Evolutionary conservation across 108 stramenopile genomes (phyloP).

Genomic region (Nitzschia sp.): DNA sequence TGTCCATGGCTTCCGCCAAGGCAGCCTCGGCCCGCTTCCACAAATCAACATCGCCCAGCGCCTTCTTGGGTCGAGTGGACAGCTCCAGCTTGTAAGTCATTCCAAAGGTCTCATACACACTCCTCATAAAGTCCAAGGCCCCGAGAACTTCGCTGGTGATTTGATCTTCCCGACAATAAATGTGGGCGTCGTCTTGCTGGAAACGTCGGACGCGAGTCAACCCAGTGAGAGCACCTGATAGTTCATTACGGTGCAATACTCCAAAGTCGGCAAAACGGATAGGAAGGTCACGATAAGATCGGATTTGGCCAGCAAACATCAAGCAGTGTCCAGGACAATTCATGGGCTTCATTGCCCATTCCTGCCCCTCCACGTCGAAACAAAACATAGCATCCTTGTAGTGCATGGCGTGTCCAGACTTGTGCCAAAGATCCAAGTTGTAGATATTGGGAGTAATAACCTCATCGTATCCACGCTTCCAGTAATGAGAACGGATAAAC

Average conservation of each 20-base stretch:
- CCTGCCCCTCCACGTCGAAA: slow-evolving; percentile 92
- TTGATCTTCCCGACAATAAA: slow-evolving; percentile 97
- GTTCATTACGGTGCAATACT: slow-evolving; percentile 97
- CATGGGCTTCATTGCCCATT: slow-evolving; percentile 99
- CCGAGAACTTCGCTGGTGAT: slow-evolving; percentile 93
- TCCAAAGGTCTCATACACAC: slow-evolving; percentile 96
- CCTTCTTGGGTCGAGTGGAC: slow-evolving; percentile 98
- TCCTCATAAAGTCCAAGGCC: slow-evolving; percentile 97
- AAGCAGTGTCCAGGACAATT: slow-evolving; percentile 99
- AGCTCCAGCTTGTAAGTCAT: slow-evolving; percentile 99
- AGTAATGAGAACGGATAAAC: slow-evolving; percentile 95
- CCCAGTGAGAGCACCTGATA: slow-evolving; percentile 95
- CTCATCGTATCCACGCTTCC: slow-evolving; percentile 97
- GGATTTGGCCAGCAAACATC: slow-evolving; percentile 88
- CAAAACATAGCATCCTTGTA: slow-evolving; percentile 98
- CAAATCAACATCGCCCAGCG: slow-evolving; percentile 92
- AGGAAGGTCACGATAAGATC: slow-evolving; percentile 97
- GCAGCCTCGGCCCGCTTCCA: slow-evolving; percentile 95
- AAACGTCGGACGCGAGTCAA: slow-evolving; percentile 99
- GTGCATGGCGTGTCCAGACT: slow-evolving; percentile 97
- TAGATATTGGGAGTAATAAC: slow-evolving; percentile 98
- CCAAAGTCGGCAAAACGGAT: slow-evolving; percentile 98
- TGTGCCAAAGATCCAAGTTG: slow-evolving; percentile 98
- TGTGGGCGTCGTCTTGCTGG: slow-evolving; percentile 99
- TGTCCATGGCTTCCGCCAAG: slow-evolving; percentile 91